Conservation (phyloP, 306 rosid species). For the Prunus davidiana region DNA sequence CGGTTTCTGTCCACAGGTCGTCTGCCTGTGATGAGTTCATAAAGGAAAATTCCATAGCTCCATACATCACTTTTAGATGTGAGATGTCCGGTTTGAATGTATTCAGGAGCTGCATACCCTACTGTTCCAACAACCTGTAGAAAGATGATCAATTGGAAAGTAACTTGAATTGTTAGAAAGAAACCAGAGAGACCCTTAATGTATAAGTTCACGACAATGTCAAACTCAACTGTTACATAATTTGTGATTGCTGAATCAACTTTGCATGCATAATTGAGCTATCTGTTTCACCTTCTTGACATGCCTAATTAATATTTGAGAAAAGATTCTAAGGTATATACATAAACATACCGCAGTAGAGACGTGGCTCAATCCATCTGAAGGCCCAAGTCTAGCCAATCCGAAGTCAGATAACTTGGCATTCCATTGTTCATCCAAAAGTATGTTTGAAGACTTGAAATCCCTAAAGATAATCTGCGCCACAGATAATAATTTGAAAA, state of each 20-base stretch:
- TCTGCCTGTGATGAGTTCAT: conserved; percentile 62
- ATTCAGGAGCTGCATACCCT: conserved; percentile 71
- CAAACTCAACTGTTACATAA: neutral
- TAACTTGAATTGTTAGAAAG: neutral
- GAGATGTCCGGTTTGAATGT: conserved; percentile 55
- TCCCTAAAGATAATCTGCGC: conserved; percentile 59
- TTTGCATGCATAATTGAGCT: neutral
- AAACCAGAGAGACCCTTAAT: neutral
- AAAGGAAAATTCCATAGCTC: conserved; percentile 60
- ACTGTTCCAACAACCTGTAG: conserved; percentile 58
- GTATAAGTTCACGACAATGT: neutral
- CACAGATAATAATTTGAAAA: neutral
- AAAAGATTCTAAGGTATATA: neutral
- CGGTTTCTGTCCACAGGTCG: conserved; percentile 59
- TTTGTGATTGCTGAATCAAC: neutral
- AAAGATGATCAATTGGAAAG: neutral
- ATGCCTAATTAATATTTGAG: neutral
- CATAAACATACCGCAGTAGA: conserved; percentile 45
- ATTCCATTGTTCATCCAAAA: conserved; percentile 52
- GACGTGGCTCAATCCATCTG: conserved; percentile 53
- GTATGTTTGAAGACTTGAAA: conserved; percentile 61
- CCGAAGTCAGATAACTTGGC: conserved; percentile 62
- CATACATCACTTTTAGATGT: conserved; percentile 56
- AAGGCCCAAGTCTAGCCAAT: conserved; percentile 56
- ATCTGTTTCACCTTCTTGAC: neutral